Base-by-base conservation (phyloP, 495 filamentous ascomycete genomes). In the Lophium mytilinum region DNA sequence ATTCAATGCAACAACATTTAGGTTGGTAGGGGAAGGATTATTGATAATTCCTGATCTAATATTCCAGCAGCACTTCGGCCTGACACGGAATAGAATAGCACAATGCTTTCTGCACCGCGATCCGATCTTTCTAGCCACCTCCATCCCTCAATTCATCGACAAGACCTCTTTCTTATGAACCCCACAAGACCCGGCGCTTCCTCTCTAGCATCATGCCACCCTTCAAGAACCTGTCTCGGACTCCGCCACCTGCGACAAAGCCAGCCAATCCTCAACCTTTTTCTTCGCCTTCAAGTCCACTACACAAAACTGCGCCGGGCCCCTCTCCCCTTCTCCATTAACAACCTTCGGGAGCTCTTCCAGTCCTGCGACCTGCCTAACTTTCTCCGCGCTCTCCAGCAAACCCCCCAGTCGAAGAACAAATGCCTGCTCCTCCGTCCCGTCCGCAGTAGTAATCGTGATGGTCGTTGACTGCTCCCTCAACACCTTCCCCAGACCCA, bases 371-470 rank as follows among this genome's bases (percentile, higher is more conserved):
- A 57, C 45, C 53, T 59, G 24, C 55, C 55, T 47, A 1, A 68
- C 60, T 48, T 57, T 58, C 48, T 58, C 53, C 9, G 53, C 21
- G 17, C 37, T 37, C 21, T 50, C 48, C 3, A 68, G 52, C 39
- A 56, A 46, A 0, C 65, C 65, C 14, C 51, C 49, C 45, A 68
- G 45, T 35, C 61, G 57, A 12, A 68, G 50, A 19, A 65, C 17
- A 30, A 46, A 46, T 47, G 47, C 24, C 14, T 12, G 18, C 12
- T 12, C 46, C n/a, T 52, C 36, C 34, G 47, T 53, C 58, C 48
- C 33, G 40, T 37, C 33, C 18, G 51, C 45, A 47, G 17, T 41
- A 49, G 52, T 40, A 33, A 56, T 58, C 5, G 58, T 37, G 21
- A 62, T 15, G 5, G 48, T 40, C 5, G 62, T 59, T 17, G 49